Evolutionary conservation across 2,329 filamentous ascomycete species (phyloP), one percentile per base, ranked within the genome.

Genomic region (Botrytis paeoniae): DNA sequence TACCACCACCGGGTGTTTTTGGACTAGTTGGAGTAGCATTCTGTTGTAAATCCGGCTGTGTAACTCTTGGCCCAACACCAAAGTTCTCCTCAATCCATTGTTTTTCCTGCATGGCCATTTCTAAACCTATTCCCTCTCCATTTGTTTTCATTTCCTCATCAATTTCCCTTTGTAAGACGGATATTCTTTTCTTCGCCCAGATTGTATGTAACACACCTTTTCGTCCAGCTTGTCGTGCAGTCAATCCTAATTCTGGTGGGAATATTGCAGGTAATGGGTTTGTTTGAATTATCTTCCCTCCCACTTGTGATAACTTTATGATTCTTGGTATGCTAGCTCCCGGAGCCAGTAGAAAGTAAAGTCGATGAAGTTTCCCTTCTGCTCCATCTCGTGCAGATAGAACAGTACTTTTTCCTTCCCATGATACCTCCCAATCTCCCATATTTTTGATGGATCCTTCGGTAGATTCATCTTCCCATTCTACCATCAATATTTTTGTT

Each of bases 401-500:
- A 29, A 93, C 88, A 1, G 90, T 90, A 41, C 87, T 89, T 81
- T 96, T 97, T 62, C 93, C 92, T 60, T 94, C 89, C 94, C 94
- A 97, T 2, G 89, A 91, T 32, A 97, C 90, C 73, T 92, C 88
- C 94, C 94, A 97, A 61, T 78, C 75, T 12, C 76, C 78, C 64
- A 74, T 72, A 57, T 86, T 87, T 3, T 86, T 87, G 0, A 79
- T 80, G 4, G 51, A 39, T 48, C 59, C 66, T 81, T 91, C 89
- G 80, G 93, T 89, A 70, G 76, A 76, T 39, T 77, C 76, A 81
- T 91, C 89, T 80, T 93, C 90, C 94, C 94, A 97, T 82, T 97
- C 94, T 57, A 97, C 91, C 93, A 97, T 96, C 78, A 97, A 85
- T 75, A 97, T 91, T 84, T 97, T 97, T 75, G 93, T 97, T 59